Evolutionary conservation across 306 rosid genomes (phyloP).

Genomic region (Castanea crenata): DNA sequence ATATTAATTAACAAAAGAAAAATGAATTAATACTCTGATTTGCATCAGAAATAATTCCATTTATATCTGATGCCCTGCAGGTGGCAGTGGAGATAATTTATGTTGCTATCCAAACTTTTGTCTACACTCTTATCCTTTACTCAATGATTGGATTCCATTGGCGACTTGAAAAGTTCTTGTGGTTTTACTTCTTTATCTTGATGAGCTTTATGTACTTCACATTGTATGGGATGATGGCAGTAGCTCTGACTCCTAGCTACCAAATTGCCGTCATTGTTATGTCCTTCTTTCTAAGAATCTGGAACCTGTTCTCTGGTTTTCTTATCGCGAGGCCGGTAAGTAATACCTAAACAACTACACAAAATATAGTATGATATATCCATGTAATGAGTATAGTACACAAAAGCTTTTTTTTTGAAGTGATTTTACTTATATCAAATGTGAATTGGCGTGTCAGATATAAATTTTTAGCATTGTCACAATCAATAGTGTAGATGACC

Average conservation of each 20-base stretch:
- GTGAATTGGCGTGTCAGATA: no score
- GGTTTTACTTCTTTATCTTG: constrained; percentile 59
- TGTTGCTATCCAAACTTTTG: constrained; percentile 45
- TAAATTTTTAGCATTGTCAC: no score
- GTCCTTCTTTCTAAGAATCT: constrained; percentile 52
- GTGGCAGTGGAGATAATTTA: constrained; percentile 51
- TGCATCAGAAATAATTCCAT: background rate
- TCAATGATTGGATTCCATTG: constrained; percentile 58
- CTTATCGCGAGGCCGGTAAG: constrained; percentile 45
- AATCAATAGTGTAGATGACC: no score
- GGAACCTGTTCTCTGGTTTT: constrained; percentile 65
- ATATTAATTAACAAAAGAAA: no score
- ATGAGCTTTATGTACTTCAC: constrained; percentile 54
- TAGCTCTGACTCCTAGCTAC: constrained; percentile 57
- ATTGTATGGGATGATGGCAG: constrained; percentile 63
- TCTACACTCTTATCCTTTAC: constrained; percentile 44
- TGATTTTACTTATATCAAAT: background rate
- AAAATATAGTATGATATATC: background rate
- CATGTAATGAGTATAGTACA: background rate
- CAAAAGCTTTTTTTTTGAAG: background rate
- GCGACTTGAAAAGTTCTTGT: constrained; percentile 47
- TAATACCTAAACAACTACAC: background rate
- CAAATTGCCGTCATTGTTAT: constrained; percentile 50
- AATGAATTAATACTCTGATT: background rate
- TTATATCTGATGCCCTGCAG: constrained; percentile 30